Evolutionary conservation across 2,329 filamentous ascomycete genomes (phyloP).

Genomic region (Monosporascus ibericus): DNA sequence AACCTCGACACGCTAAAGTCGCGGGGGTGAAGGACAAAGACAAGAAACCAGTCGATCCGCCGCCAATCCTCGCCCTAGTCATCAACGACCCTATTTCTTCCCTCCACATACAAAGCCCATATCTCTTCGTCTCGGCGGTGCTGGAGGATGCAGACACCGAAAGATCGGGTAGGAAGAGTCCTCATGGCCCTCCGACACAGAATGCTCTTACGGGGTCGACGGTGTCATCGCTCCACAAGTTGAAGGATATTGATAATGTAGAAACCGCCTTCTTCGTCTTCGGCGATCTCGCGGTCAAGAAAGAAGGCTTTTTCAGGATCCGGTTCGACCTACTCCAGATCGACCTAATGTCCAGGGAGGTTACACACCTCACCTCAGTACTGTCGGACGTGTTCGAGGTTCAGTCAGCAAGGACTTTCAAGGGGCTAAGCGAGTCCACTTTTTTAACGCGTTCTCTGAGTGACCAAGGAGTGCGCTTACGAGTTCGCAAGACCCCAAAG

Average conservation of each 20-base stretch:
- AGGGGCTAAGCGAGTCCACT: conserved; percentile 76
- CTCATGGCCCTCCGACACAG: conserved; percentile 29
- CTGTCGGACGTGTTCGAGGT: conserved; percentile 57
- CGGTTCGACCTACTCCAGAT: conserved; percentile 76
- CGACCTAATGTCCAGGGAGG: conserved; percentile 19
- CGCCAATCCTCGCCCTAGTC: conserved; percentile 57
- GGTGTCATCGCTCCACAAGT: conserved; percentile 73
- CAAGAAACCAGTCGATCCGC: conserved; percentile 83
- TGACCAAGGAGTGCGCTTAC: conserved; percentile 78
- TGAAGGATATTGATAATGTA: conserved; percentile 71
- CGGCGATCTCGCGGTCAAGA: conserved; percentile 74
- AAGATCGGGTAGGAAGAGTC: conserved; percentile 33
- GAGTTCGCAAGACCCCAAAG: conserved; percentile 76
- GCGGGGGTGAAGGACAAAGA: conserved; percentile 37
- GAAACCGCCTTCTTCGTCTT: conserved; percentile 90
- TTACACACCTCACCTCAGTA: conserved; percentile 23
- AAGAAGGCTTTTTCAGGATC: conserved; percentile 66
- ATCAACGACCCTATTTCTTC: conserved; percentile 50
- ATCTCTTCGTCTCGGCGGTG: conserved; percentile 25
- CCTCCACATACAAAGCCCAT: conserved; percentile 24
- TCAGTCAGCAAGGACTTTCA: conserved; percentile 62
- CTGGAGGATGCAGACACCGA: conserved; percentile 33
- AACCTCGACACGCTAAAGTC: conserved; percentile 5
- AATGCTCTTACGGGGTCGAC: conserved; percentile 64
- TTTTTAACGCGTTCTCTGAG: conserved; percentile 75